Conservation (phyloP, 495 filamentous ascomycete species). For the Recurvomyces mirabilis region DNA sequence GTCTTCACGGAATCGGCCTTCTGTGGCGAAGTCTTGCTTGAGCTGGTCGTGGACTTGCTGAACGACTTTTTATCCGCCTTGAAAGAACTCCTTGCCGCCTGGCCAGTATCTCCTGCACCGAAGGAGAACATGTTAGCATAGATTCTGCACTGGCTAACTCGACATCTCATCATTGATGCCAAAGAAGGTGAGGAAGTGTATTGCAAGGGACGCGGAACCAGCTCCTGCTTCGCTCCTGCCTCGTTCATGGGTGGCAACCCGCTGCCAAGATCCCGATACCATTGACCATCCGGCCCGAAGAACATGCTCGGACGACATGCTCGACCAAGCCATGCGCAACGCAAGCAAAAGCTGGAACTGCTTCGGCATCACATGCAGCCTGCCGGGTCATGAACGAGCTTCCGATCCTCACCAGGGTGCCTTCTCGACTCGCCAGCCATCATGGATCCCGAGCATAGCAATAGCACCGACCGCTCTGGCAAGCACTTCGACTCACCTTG, state of each 20-base stretch:
- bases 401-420: no score
- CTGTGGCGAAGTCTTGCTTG: constrained; percentile 2
- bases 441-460: not conserved
- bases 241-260: no score
- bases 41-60: not conserved
- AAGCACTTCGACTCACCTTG: not conserved
- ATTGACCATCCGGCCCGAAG: no score
- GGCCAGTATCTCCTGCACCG: not conserved
- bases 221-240: no score
- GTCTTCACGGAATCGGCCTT: not conserved
- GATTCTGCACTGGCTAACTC: no score
- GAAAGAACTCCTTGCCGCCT: not conserved
- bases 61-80: not conserved
- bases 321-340: not conserved
- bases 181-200: not conserved
- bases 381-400: not conserved
- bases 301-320: not conserved
- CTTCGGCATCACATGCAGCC: not conserved
- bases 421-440: no score
- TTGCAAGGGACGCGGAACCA: no score
- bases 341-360: not conserved
- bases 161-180: not conserved
- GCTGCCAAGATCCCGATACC: no score
- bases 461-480: no score
- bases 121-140: constrained; percentile 7